phyloP scores from a whole-genome alignment of 352 stramenopile genomes.

The Phytophthora syringae region DNA sequence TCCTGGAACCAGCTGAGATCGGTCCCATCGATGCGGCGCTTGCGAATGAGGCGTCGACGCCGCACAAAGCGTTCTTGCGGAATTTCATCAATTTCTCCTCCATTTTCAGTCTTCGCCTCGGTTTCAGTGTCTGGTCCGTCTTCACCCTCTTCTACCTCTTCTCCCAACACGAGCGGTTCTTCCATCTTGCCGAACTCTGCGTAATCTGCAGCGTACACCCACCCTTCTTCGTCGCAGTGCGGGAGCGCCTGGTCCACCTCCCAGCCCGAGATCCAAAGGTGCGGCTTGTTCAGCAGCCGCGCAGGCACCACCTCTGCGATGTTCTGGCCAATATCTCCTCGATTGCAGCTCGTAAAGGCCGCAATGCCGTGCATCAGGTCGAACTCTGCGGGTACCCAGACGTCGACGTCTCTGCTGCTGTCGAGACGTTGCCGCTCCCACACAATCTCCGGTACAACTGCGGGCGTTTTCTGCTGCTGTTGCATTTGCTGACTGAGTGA shows the following conservation, averaged over 20 bases:
- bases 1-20: conserved; percentile 87
- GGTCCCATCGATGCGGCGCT: conserved; percentile 74
- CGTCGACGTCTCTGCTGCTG: conserved; percentile 19
- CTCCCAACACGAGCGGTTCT: conserved; percentile 1
- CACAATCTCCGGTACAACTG: conserved; percentile 56
- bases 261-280: conserved; percentile 79
- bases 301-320: conserved; percentile 70
- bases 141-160: conserved; percentile 4
- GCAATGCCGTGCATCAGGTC: conserved; percentile 49
- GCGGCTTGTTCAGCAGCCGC: conserved; percentile 70
- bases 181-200: conserved; percentile 40
- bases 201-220: conserved; percentile 67
- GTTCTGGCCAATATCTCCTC: conserved; percentile 57
- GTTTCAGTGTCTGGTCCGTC: not conserved
- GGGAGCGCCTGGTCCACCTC: conserved; percentile 58
- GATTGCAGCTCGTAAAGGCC: conserved; percentile 71
- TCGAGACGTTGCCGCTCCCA: conserved; percentile 56
- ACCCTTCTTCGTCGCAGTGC: conserved; percentile 69
- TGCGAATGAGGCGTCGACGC: conserved; percentile 59
- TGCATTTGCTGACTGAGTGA: conserved; percentile 31
- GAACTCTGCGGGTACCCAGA: conserved; percentile 49
- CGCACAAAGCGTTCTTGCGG: conserved; percentile 40
- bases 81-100: conserved; percentile 7
- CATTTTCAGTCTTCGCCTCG: not conserved
- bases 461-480: conserved; percentile 34